Conservation (phyloP, 768 basidiomycete species). For the Rhodotorula kratochvilovae region DNA sequence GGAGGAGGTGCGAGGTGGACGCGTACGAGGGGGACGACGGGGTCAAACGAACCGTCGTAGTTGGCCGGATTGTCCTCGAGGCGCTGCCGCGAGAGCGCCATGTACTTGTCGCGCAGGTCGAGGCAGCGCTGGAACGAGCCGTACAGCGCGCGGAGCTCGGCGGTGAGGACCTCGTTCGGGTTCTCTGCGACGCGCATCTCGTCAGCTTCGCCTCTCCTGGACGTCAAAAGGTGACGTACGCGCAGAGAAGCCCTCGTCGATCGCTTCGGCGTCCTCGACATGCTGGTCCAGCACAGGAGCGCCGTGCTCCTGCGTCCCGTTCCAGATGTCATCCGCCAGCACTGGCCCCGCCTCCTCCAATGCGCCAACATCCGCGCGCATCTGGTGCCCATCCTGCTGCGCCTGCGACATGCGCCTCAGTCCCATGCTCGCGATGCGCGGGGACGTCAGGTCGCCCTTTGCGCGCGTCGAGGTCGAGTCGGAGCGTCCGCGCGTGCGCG, state of each 20-base stretch:
- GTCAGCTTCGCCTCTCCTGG: background rate
- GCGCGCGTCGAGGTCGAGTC: conserved; percentile 2
- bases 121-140: conserved; percentile 71
- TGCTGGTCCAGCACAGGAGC: conserved; percentile 17
- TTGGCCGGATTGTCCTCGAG: conserved; percentile 93
- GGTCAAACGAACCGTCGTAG: conserved; percentile 68
- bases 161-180: conserved; percentile 40
- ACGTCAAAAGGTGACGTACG: background rate
- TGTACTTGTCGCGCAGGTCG: conserved; percentile 92
- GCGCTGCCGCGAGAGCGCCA: conserved; percentile 75
- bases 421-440: conserved; percentile 26
- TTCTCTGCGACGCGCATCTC: conserved; percentile 5
- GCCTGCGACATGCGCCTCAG: background rate
- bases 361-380: too few species aligned
- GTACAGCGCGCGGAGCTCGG: conserved; percentile 54
- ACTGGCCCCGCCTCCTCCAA: background rate
- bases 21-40: conserved; percentile 20
- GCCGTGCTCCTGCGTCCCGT: conserved; percentile 15
- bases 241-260: conserved; percentile 31
- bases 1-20: conserved; percentile 53
- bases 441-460: conserved; percentile 29
- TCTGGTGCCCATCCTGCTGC: background rate
- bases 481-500: conserved; percentile 1
- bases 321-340: background rate
- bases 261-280: conserved; percentile 33